Evolutionary conservation across 2,329 filamentous ascomycete species (phyloP).

Genomic region (Alternaria gaisen): DNA sequence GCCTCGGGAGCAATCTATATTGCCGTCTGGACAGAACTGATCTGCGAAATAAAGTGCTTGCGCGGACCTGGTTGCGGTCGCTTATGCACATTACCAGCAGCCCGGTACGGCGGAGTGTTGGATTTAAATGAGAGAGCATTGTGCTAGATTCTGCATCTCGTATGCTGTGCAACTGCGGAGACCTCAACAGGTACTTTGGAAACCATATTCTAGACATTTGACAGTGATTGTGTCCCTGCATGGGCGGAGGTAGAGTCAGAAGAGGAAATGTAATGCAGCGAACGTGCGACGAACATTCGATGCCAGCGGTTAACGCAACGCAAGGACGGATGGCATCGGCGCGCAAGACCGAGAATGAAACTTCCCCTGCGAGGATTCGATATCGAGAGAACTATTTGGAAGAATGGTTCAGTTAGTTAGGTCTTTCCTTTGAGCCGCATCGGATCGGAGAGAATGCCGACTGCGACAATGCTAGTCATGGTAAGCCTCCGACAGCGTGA

Average conservation of each 20-base stretch:
- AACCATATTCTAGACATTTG: slow-evolving; percentile 6
- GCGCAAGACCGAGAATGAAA: neutral
- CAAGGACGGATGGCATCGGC: slow-evolving; percentile 6
- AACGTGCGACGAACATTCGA: slow-evolving; percentile 13
- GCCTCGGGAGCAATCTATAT: slow-evolving; percentile 12
- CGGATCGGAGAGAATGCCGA: slow-evolving; percentile 14
- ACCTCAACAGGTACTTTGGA: slow-evolving; percentile 19
- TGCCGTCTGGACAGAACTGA: slow-evolving; percentile 22
- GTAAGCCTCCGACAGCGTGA: neutral
- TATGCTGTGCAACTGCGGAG: slow-evolving; percentile 19
- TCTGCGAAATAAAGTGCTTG: slow-evolving; percentile 31
- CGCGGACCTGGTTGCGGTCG: slow-evolving; percentile 19
- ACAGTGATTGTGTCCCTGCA: slow-evolving; percentile 8
- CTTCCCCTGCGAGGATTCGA: neutral
- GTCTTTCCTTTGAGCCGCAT: slow-evolving; percentile 12
- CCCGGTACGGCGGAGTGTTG: slow-evolving; percentile 28
- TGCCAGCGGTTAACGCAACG: neutral
- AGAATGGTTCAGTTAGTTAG: neutral
- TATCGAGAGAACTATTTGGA: neutral
- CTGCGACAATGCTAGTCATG: neutral
- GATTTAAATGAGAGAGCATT: slow-evolving; percentile 29
- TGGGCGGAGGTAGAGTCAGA: slow-evolving; percentile 7
- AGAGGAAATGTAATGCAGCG: neutral
- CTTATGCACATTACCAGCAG: slow-evolving; percentile 28
- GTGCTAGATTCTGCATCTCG: slow-evolving; percentile 25